These are phyloP conservation scores for Adansonia madagascariensis DNA, from an alignment of 441 rosid genomes.

Conservation along the genomic window DNA sequence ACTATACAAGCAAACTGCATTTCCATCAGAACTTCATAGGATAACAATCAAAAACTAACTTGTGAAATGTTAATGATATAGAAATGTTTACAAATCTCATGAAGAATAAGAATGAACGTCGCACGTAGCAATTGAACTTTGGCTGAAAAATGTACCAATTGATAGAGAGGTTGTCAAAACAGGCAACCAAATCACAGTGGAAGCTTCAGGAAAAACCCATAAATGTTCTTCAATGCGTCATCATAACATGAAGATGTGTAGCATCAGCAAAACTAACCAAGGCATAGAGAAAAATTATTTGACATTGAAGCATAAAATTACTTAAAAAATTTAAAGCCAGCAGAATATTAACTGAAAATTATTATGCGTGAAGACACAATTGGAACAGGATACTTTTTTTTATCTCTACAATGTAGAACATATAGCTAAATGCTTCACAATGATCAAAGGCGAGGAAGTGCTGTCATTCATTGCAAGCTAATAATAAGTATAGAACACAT, in stretches of 20 bases:
- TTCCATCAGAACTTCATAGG: neutral
- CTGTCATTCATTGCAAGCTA: neutral
- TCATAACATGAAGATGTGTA: neutral
- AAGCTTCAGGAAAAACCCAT: too few relatives aligned
- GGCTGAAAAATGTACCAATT: neutral
- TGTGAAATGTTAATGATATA: neutral
- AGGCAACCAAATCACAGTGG: neutral
- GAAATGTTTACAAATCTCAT: neutral
- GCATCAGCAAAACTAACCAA: slow-evolving; percentile 2
- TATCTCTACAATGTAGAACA: neutral
- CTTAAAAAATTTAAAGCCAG: neutral
- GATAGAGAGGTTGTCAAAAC: neutral
- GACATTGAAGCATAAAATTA: neutral
- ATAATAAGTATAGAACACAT: neutral
- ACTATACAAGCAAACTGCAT: neutral
- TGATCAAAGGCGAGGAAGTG: neutral
- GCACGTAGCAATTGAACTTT: neutral
- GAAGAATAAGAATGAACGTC: neutral
- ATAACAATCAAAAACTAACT: neutral
- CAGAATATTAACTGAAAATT: neutral
- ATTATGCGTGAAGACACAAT: neutral
- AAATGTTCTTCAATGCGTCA: neutral
- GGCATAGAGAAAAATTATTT: neutral
- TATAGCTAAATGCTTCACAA: neutral
- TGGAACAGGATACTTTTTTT: neutral